These are phyloP conservation scores for Aspergillus affinis DNA, from an alignment of 495 filamentous ascomycete genomes.

Conservation along the genomic window DNA sequence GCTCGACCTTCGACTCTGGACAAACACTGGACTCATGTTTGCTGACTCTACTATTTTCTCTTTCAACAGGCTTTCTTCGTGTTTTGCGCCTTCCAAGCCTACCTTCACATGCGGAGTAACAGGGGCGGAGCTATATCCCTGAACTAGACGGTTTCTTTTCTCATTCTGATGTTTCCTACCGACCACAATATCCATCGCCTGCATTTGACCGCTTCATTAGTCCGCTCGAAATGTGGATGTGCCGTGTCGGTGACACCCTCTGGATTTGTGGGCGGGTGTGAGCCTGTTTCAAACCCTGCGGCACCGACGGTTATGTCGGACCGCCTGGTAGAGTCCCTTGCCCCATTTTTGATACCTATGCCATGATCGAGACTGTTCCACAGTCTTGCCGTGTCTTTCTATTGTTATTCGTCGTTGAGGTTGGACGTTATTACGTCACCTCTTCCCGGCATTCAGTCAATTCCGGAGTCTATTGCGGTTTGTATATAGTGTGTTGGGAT, in stretches of 20 bases:
- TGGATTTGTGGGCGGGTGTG: too few relatives aligned
- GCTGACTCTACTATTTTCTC: conserved; percentile 9
- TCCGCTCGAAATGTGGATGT: neutral
- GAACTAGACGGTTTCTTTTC: conserved; percentile 36
- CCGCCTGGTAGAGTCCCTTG: neutral
- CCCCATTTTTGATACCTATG: neutral
- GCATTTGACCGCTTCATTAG: neutral
- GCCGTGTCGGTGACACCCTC: too few relatives aligned
- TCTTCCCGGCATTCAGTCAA: neutral
- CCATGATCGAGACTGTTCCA: neutral
- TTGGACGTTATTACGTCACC: neutral
- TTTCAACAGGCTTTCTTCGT: conserved; percentile 72
- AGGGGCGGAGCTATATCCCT: conserved; percentile 80
- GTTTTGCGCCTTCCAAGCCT: conserved; percentile 84
- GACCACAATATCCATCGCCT: neutral
- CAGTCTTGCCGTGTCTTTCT: neutral
- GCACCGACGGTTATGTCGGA: neutral
- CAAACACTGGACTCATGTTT: neutral
- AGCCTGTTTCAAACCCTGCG: neutral
- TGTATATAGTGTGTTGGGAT: conserved; percentile 17
- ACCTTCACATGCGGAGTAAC: conserved; percentile 73
- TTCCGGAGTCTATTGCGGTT: conserved; percentile 1
- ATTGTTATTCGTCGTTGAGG: conserved; percentile 2
- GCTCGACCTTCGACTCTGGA: neutral
- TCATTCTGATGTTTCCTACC: conserved; percentile 2